These are phyloP conservation scores for Candida sphagnicola DNA, from an alignment of 805 yeast species.

Conservation along the genomic window DNA sequence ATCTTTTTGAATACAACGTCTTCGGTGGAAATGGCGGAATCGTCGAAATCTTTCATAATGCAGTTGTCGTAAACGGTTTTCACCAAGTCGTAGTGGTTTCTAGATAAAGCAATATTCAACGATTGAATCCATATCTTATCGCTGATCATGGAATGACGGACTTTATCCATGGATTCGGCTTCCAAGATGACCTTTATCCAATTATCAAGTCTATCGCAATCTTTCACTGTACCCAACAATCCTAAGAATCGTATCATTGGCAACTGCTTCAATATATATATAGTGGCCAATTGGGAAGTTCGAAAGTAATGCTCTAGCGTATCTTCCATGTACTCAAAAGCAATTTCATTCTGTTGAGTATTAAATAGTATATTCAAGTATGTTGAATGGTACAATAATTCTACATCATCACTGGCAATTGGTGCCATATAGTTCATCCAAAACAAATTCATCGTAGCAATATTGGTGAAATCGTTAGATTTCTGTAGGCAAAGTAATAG, in stretches of 20 bases:
- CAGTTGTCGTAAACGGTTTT: constrained; percentile 23
- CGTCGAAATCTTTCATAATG: constrained; percentile 26
- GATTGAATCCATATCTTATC: constrained; percentile 17
- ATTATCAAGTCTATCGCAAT: constrained; percentile 17
- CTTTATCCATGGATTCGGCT: constrained; percentile 3
- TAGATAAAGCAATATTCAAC: constrained; percentile 19
- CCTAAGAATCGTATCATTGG: constrained; percentile 18
- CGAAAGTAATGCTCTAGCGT: not conserved
- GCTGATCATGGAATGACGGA: constrained; percentile 6
- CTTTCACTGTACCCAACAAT: constrained; percentile 13
- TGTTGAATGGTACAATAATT: constrained; percentile 16
- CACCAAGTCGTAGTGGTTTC: constrained; percentile 24
- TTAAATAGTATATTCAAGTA: constrained; percentile 19
- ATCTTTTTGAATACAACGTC: constrained; percentile 19
- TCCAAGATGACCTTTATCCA: constrained; percentile 11
- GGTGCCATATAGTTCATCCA: constrained; percentile 15
- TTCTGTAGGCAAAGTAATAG: constrained; percentile 5
- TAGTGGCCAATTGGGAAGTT: not conserved
- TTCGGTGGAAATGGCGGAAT: constrained; percentile 17
- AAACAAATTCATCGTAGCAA: constrained; percentile 17
- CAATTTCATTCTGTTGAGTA: constrained; percentile 19
- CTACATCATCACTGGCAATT: constrained; percentile 7
- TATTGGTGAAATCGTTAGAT: constrained; percentile 17
- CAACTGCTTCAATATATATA: constrained; percentile 5
- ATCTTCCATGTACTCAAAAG: constrained; percentile 15